A percentile compares a stretch with the other conserved stretches of the same genome.
Conservation (phyloP, 1,139 yeast species). For the Meyerozyma carpophila region DNA sequence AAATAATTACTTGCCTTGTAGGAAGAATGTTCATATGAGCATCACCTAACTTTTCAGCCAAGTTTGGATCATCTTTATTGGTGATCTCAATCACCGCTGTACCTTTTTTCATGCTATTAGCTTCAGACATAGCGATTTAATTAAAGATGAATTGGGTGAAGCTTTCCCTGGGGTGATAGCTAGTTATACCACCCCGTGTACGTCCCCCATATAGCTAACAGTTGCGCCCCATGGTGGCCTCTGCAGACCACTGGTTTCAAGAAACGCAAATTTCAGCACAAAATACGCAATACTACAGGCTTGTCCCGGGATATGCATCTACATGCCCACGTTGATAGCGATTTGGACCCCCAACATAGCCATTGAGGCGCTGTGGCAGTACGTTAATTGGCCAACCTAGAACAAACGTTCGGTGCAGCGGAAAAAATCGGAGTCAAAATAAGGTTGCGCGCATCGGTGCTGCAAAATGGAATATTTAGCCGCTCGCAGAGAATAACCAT, state of each 20-base stretch:
- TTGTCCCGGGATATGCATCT: neutral
- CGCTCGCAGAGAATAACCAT: neutral
- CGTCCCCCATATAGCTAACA: neutral
- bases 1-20: constrained; percentile 22
- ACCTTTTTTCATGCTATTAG: constrained; percentile 4
- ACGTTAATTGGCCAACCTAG: neutral
- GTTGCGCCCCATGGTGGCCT: neutral
- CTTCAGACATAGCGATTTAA: neutral
- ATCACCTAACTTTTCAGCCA: constrained; percentile 31
- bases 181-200: neutral
- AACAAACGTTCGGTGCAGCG: neutral
- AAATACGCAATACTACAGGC: neutral
- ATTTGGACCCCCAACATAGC: neutral
- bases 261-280: neutral
- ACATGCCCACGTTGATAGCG: neutral
- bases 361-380: neutral
- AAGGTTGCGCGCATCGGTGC: neutral
- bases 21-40: constrained; percentile 33
- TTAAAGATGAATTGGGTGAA: neutral
- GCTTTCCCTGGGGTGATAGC: neutral
- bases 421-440: neutral
- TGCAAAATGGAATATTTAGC: neutral
- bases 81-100: constrained; percentile 3
- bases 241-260: neutral
- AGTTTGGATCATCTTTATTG: constrained; percentile 7